Evolutionary conservation across 1,284 basidiomycete species (phyloP), one percentile per base, ranked within the genome.

Genomic region (Boletus sp.): DNA sequence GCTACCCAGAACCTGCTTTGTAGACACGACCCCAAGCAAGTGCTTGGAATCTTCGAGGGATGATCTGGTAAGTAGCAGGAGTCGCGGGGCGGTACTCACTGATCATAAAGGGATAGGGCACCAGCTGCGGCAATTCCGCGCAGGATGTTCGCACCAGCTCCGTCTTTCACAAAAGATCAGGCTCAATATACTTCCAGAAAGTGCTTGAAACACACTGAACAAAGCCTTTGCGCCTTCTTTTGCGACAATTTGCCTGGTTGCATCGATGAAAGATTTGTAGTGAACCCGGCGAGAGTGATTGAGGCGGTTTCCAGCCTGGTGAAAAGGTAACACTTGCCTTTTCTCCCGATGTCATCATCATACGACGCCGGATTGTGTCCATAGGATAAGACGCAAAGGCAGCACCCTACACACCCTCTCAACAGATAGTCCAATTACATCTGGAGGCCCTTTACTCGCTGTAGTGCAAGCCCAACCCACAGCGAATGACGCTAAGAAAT

Each of bases 321-420:
- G 10, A 42, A 12, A 7, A 17, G 17, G 13, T 8, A 16, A 34
- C 1, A n/a, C 54, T 22, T 67, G 72, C 76, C 65, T 72, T 71
- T 65, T 73, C 73, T 54, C 81, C 84, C 5, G 77, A 79, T 27
- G 81, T 83, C 82, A 85, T 85, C 83, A 85, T 85, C 80, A 82
- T 82, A 53, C 75, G 67, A 61, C 80, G 73, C 53, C 81, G 72
- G 63, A 82, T 80, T 30, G 81, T 84, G 64, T 85, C 82, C 57
- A 85, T 69, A 8, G 82, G 82, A 66, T 85, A 85, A 41, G 81
- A 76, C 52, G 73, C 76, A 53, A 84, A 69, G 53, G 81, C 74
- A 45, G 82, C 82, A 54, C 72, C 73, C 72, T 73, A 45, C 17
- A 37, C 43, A 49, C 33, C 6, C 3, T 7, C 10, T 54, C 13